A percentile compares a stretch with the other conserved stretches of the same genome.
Evolutionary conservation across 2,329 filamentous ascomycete species (phyloP).

Genomic region (Pyrenophora graminea): DNA sequence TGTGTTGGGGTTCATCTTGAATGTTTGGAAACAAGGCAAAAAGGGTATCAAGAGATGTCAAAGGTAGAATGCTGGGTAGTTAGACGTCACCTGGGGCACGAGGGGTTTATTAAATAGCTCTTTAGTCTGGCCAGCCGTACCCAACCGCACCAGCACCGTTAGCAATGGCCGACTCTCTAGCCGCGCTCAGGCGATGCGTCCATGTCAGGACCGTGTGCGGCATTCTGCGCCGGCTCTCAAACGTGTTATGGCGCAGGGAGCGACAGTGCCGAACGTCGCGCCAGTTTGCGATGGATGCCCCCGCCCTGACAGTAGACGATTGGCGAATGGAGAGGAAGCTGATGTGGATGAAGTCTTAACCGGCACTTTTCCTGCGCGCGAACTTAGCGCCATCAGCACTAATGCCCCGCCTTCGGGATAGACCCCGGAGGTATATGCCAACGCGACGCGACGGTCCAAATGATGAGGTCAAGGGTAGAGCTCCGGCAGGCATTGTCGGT

Average conservation of each 20-base stretch:
- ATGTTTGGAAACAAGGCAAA: constrained; percentile 1
- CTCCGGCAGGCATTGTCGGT: not conserved
- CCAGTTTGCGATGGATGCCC: constrained; percentile 22
- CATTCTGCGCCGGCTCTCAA: constrained; percentile 25
- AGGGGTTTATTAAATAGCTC: constrained; percentile 24
- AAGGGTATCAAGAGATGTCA: not conserved
- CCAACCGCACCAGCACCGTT: constrained; percentile 28
- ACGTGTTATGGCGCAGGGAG: constrained; percentile 6
- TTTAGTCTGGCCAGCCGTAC: not conserved
- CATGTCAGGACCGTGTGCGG: constrained; percentile 19
- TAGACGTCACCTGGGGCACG: constrained; percentile 11
- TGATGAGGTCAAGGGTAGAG: not conserved
- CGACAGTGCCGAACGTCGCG: constrained; percentile 28
- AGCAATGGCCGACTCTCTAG: constrained; percentile 29
- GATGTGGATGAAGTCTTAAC: constrained; percentile 33
- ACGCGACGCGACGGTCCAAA: constrained; percentile 16
- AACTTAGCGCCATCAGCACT: not conserved
- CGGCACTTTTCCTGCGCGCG: constrained; percentile 23
- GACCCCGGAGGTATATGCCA: constrained; percentile 13
- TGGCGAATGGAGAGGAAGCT: constrained; percentile 62
- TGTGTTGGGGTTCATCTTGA: constrained; percentile 23
- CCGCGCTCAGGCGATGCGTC: constrained; percentile 25
- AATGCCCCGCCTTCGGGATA: constrained; percentile 32
- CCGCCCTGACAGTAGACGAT: constrained; percentile 17
- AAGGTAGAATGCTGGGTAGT: not conserved